These are phyloP conservation scores for Dalechampia spathulata DNA, from an alignment of 441 rosid genomes.

Conservation along the genomic window DNA sequence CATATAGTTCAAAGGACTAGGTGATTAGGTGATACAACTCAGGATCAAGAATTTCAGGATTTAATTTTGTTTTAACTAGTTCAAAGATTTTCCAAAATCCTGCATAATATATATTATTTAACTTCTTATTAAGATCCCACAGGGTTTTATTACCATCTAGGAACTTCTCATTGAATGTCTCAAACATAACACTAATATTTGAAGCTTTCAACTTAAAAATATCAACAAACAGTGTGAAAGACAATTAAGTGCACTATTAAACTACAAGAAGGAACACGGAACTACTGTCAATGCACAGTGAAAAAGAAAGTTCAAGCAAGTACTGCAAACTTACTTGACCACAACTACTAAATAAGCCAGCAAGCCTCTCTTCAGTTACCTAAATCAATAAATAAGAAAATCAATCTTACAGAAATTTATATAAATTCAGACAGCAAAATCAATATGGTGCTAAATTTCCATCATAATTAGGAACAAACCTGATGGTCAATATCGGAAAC, in stretches of 20 bases:
- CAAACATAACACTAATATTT: no score
- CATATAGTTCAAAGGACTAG: background rate
- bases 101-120: background rate
- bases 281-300: background rate
- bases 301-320: constrained; percentile 3
- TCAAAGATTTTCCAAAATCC: background rate
- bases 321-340: constrained; percentile 71
- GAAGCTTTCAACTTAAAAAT: no score
- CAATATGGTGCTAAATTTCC: background rate
- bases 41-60: background rate
- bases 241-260: background rate
- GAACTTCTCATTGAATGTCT: no score
- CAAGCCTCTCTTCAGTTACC: constrained; percentile 98
- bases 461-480: constrained; percentile 36
- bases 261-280: background rate
- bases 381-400: constrained; percentile 16
- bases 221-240: no score
- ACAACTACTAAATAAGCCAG: constrained; percentile 69
- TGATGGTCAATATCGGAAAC: constrained; percentile 95
- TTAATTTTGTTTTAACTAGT: background rate
- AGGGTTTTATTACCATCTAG: background rate
- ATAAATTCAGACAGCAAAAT: constrained; percentile 6
- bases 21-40: no score
- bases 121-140: background rate
- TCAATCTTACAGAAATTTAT: background rate